Base-by-base conservation (phyloP, 139 green algal genomes). In the Axilococcus clingmanii region DNA sequence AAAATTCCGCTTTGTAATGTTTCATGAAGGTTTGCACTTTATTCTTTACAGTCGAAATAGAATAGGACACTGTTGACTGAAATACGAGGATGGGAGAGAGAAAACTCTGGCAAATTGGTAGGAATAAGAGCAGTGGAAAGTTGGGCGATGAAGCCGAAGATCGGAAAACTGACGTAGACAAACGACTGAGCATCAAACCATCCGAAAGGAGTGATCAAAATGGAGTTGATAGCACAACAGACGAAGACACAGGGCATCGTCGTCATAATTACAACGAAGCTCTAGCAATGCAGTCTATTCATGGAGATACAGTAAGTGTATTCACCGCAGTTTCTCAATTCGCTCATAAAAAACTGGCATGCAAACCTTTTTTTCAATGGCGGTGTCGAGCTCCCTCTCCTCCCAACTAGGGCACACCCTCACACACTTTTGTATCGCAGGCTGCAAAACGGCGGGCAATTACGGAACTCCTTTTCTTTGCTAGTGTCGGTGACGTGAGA, bases 381-480 rank as follows among this genome's bases (percentile, higher is more conserved):
- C 30, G 23, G 48, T 19, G 35, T 29, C 0, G 31, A 19, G 20
- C 31, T 36, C 11, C 14, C 12, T 11, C 4, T 32, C 33, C 40
- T 17, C 23, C 17, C 34, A 25, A 23, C 43, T 41, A 20, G 22
- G 25, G 12, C 22, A 23, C 27, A 22, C 27, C 17, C 40, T 46
- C 19, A 12, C 6, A n/a, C n/a, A n/a, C n/a, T n/a, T n/a, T n/a
- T n/a, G n/a, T n/a, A n/a, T n/a, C 59, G 55, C 72, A 89, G 83
- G 84, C 84, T 3, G 84, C 84, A 0, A 59, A 62, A 42, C 70
- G 84, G 22, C 51, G 81, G 45, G 85, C 85, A 3, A 81, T 94
- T n/a, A 82, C 69, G 3, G 85, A 94, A 66, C 77, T 94, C 5
- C 82, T 94, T 5, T 94, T 94, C 66, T 94, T 94, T 55, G 79